These are phyloP conservation scores for Cadophora gregata DNA, from an alignment of 2,329 filamentous ascomycete species.

Conservation along the genomic window DNA sequence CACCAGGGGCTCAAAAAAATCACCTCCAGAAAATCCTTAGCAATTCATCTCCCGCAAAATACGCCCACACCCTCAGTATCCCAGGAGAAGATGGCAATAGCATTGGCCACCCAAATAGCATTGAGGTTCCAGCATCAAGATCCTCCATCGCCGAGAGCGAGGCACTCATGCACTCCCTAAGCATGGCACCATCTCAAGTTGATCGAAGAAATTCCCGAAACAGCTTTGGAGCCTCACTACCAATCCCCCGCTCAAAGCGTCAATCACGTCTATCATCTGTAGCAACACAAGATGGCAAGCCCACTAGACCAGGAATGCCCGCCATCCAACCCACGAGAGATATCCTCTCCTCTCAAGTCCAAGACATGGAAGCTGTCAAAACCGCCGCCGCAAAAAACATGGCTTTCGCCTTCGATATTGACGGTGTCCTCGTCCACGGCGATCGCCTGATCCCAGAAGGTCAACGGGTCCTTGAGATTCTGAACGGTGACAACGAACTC, in stretches of 20 bases:
- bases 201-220: constrained; percentile 74
- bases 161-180: constrained; percentile 76
- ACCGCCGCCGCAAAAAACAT: constrained; percentile 76
- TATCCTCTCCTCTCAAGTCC: constrained; percentile 72
- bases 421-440: constrained; percentile 77
- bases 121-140: constrained; percentile 73
- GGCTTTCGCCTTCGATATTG: constrained; percentile 81
- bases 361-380: constrained; percentile 70
- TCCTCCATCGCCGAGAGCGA: constrained; percentile 72
- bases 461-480: constrained; percentile 68
- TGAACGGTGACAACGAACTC: constrained; percentile 78
- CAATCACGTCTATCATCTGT: constrained; percentile 71
- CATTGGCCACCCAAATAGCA: constrained; percentile 49
- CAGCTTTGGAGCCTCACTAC: constrained; percentile 75
- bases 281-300: constrained; percentile 53
- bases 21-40: constrained; percentile 36
- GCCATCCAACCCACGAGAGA: constrained; percentile 67
- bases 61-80: constrained; percentile 45
- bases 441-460: constrained; percentile 73
- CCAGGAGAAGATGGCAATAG: constrained; percentile 48
- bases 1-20: constrained; percentile 22
- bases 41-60: constrained; percentile 32
- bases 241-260: constrained; percentile 74
- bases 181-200: constrained; percentile 69
- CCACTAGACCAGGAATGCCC: constrained; percentile 61